Evolutionary conservation across 805 yeast genomes (phyloP), one percentile per base, ranked within the genome.

Genomic region (Candida boidinii): DNA sequence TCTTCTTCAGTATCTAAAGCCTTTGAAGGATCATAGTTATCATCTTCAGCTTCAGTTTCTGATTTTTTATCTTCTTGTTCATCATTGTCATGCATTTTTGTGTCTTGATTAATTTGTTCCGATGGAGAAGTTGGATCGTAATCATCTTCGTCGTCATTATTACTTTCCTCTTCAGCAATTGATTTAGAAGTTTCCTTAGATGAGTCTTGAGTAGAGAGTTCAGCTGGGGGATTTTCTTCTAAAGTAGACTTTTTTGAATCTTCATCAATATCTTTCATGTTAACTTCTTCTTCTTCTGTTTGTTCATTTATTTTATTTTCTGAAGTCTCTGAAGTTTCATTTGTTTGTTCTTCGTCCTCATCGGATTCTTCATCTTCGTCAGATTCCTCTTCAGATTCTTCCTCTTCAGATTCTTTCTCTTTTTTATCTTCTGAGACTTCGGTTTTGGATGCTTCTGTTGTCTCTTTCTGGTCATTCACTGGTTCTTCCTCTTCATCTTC

Each of bases 401-500:
- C 29, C 13, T 17, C 30, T 12, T 33, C 41, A 19, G 30, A 13
- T 2, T 36, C 43, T 17, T 30, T 20, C n/a, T 20, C 28, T 15
- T 18, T 37, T 5, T 26, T n/a, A 11, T 35, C 34, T 6, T 25
- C 38, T 20, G 35, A 9, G 8, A 22, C 20, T 33, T 29, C 4
- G n/a, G 32, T 26, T 29, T 32, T n/a, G 14, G 26, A 28, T 24
- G 21, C 31, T 33, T 14, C 34, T 31, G 33, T 26, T 15, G 28
- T 36, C 34, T 18, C 26, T 31, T 33, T 37, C 42, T n/a, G 35
- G 42, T 13, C 29, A 44, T 8, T 30, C 45, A n/a, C 31, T 39
- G 31, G 16, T n/a, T 13, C 12, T 6, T 17, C 17, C 12, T 22
- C 20, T 13, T 29, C 38, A 7, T 30, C 23, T 18, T 36, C 44